These are phyloP conservation scores for Anthracocystis setariae DNA, from an alignment of 1,284 basidiomycete species.

Conservation along the genomic window DNA sequence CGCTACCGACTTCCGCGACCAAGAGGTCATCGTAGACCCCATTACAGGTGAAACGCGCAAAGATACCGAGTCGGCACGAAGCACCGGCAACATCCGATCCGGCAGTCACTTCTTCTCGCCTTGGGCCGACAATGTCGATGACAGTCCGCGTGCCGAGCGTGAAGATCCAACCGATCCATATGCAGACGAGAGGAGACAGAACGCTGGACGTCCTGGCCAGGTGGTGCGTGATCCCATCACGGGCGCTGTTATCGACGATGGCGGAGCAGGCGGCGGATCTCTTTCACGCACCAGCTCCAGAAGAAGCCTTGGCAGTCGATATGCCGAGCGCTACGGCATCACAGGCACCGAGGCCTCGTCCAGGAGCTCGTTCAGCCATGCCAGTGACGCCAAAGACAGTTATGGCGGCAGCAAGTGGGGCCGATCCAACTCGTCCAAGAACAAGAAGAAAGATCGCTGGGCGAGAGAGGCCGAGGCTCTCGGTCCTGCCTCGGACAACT, in stretches of 20 bases:
- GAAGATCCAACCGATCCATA: constrained; percentile 41
- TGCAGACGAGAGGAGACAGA: constrained; percentile 40
- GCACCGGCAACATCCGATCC: constrained; percentile 36
- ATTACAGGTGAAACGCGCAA: constrained; percentile 50
- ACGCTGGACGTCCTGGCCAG: constrained; percentile 26
- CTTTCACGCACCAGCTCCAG: constrained; percentile 44
- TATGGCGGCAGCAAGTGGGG: constrained; percentile 33
- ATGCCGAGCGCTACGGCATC: constrained; percentile 50
- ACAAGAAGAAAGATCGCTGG: constrained; percentile 50
- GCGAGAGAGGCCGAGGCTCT: constrained; percentile 49
- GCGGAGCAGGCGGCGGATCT: constrained; percentile 19
- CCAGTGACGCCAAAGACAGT: constrained; percentile 19
- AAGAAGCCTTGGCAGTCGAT: constrained; percentile 45
- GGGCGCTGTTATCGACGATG: constrained; percentile 43
- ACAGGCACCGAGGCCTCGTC: constrained; percentile 38
- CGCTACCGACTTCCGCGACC: constrained; percentile 32
- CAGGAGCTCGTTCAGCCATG: constrained; percentile 45
- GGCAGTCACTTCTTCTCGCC: constrained; percentile 41
- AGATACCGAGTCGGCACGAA: constrained; percentile 34
- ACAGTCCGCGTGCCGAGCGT: constrained; percentile 48
- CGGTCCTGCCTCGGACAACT: constrained; percentile 31
- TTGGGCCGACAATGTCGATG: constrained; percentile 51
- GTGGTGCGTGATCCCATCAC: constrained; percentile 46
- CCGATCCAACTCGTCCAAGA: constrained; percentile 35
- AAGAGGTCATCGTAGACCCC: constrained; percentile 51